phyloP scores from a whole-genome alignment of 371 early-diverging fungal genomes.

The Mucor plumbeus region DNA sequence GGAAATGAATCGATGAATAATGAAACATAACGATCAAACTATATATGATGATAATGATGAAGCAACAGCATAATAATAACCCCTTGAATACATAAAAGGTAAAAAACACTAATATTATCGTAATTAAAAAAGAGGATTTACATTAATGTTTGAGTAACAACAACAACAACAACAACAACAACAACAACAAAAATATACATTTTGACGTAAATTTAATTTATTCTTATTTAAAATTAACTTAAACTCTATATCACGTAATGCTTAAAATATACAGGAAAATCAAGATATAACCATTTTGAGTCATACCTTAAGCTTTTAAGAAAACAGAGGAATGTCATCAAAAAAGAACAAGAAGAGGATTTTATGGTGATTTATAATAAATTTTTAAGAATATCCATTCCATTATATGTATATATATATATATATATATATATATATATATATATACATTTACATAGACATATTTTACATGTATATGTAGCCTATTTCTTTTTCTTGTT shows the following conservation, averaged over 20 bases:
- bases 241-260: neutral
- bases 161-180: neutral
- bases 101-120: neutral
- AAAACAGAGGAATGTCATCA: too few relatives aligned
- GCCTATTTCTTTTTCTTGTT: neutral
- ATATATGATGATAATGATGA: neutral
- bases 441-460: too few relatives aligned
- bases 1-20: neutral
- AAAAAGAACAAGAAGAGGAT: too few relatives aligned
- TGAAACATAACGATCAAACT: neutral
- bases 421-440: too few relatives aligned
- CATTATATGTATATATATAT: too few relatives aligned
- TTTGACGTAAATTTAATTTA: constrained; percentile 4
- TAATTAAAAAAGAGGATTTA: neutral
- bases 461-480: neutral
- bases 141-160: constrained; percentile 3
- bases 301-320: too few relatives aligned
- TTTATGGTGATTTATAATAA: too few relatives aligned
- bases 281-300: too few relatives aligned
- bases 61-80: neutral
- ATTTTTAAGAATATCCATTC: too few relatives aligned
- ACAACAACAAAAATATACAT: neutral
- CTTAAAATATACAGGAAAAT: neutral
- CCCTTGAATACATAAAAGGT: neutral
- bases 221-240: neutral